Evolutionary conservation across 1,139 yeast genomes (phyloP), one percentile per base, ranked within the genome.

Genomic region (Pichia sp.): DNA sequence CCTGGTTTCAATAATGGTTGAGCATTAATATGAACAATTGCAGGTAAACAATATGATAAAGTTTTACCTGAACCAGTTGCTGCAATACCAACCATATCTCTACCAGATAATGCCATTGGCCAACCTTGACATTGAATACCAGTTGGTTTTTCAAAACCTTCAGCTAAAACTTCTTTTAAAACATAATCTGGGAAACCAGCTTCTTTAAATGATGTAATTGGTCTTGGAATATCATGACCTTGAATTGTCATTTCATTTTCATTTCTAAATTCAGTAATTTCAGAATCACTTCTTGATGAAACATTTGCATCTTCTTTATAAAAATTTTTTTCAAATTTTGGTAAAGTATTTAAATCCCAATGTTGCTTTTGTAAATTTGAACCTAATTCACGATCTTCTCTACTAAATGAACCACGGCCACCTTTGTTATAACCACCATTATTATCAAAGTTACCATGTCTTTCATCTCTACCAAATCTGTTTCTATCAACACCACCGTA

Each of bases 41-140:
- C 82, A 54, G 98, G 98, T 61, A 92, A 76, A 76, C 96, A 87
- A 74, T 90, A 92, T 39, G 97, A 86, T 59, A 92, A 76, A 52
- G 98, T 92, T 76, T 92, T 92, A 75, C 98, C 98, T 47, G 97
- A 89, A 70, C 98, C 98, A 57, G 98, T 92, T 57, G 96, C 84
- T 49, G 98, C 97, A 66, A 92, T 85, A 76, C 98, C 98, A 68
- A 92, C 84, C 90, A 92, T 87, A 68, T 92, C 97, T 71, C 97
- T 85, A 73, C 98, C 98, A 60, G 92, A 82, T 53, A 90, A 76
- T 63, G 98, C 98, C 98, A 92, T 92, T 52, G 98, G 98, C 98
- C 98, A 92, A 71, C 98, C 98, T 73, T 94, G 98, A 68, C 96
- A 87, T 73, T 92, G 98, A 64, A 92, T 92, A 55, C 87, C 87